Conservation (phyloP, 2,329 filamentous ascomycete genomes). For the Alternaria conjuncta region DNA sequence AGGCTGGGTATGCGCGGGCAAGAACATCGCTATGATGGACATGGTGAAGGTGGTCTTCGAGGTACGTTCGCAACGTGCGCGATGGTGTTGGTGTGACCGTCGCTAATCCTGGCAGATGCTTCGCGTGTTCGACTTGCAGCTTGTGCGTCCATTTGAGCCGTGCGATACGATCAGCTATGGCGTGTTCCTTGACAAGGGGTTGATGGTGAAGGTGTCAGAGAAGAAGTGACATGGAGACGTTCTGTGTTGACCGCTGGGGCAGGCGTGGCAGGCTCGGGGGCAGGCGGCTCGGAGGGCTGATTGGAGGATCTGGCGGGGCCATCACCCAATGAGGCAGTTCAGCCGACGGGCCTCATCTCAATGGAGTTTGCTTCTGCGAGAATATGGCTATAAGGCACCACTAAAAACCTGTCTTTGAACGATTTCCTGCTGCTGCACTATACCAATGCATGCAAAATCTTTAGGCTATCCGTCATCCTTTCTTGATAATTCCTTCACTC, state of each 20-base stretch:
- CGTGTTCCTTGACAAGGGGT: neutral
- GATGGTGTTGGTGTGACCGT: neutral
- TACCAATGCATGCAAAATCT: neutral
- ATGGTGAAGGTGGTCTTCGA: neutral
- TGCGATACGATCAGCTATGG: neutral
- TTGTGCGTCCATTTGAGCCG: neutral
- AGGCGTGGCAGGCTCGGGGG: neutral
- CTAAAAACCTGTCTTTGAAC: neutral
- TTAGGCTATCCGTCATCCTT: neutral
- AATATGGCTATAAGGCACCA: neutral
- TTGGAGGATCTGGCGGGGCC: neutral
- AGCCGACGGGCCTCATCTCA: neutral
- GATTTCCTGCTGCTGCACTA: neutral
- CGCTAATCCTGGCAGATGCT: neutral
- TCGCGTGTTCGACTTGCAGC: neutral
- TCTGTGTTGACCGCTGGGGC: neutral
- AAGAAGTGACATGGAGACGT: neutral
- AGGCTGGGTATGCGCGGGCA: conserved; percentile 2
- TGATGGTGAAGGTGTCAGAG: neutral
- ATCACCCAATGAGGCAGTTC: neutral
- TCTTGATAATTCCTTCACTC: neutral
- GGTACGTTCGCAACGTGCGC: neutral
- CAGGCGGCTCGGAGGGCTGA: neutral
- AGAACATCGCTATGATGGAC: conserved; percentile 3
- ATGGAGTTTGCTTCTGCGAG: neutral